Base-by-base conservation (phyloP, 192 early-diverging fungal genomes). In the Gigaspora rosea region DNA sequence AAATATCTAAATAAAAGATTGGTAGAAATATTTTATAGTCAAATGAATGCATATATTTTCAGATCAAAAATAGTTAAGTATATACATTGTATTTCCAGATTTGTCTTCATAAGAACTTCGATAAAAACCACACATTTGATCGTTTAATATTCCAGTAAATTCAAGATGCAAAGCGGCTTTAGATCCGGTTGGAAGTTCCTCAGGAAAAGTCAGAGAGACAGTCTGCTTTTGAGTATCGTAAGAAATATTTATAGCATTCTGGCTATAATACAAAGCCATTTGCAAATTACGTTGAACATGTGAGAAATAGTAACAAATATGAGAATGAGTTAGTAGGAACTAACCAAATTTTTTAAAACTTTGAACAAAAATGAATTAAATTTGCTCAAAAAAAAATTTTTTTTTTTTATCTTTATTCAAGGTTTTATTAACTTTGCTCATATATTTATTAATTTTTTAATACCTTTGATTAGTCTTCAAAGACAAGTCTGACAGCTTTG, bases 111-210 rank as follows among this genome's bases (percentile, higher is more conserved):
- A 97, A 36, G 86, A 86, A 67, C 90, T 91, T 59, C 95, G 90
- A 86, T 99, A 99, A 82, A 99, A 99, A 1, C 97, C 96, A 52
- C 88, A 87, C 95, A 99, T 95, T 78, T 93, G 88, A 82, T 98
- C 90, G 78, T 94, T 94, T 54, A 92, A 82, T 36, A 88, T 79
- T 73, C 92, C 90, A 56, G 85, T 85, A 79, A 93, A 95, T 56
- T 78, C 66, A 32, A 94, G 82, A 41, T 81, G 69, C 70, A 94
- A 78, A 27, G 84, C 81, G 15, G 86, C 89, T 15, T 85, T 80
- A 41, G 83, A 80, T 64, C 81, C 85, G 33, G 84, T 82, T 15
- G 85, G 79, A 35, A 92, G 76, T 47, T 82, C 79, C 35, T 90
- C 82, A 27, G 82, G 82, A 85, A 93, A 94, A 0, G 84, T 84